A percentile compares a stretch with the other conserved stretches of the same genome.
phyloP scores from a whole-genome alignment of 2,329 filamentous ascomycete genomes.

The Paraphoma sp. region DNA sequence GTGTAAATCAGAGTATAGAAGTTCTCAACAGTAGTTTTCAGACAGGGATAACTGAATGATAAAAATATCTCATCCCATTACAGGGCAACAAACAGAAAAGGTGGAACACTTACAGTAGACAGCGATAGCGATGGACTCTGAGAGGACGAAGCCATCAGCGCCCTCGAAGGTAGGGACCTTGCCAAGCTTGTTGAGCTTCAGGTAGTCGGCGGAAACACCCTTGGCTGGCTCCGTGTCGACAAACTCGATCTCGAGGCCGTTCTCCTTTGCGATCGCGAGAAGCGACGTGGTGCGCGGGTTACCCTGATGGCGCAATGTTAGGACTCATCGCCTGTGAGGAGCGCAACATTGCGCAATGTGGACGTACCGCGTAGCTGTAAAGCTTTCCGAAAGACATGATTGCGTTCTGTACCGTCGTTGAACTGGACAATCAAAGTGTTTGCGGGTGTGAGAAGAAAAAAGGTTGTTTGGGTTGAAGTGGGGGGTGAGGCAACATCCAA shows the following conservation, averaged over 20 bases:
- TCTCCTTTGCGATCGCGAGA: conserved; percentile 95
- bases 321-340: conserved; percentile 22
- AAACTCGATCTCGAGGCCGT: conserved; percentile 89
- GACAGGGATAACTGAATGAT: conserved; percentile 77
- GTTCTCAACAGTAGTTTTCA: conserved; percentile 91
- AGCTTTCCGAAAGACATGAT: conserved; percentile 98
- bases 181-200: conserved; percentile 83
- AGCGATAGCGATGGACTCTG: conserved; percentile 91
- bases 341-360: too few relatives aligned
- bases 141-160: conserved; percentile 86
- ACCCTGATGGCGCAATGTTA: conserved; percentile 61
- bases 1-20: conserved; percentile 80
- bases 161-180: conserved; percentile 94
- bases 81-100: conserved; percentile 14
- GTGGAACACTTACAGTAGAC: conserved; percentile 84
- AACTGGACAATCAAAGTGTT: conserved; percentile 40
- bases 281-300: conserved; percentile 91
- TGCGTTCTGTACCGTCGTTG: conserved; percentile 42
- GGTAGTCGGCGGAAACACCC: conserved; percentile 75
- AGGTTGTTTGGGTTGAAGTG: conserved; percentile 33
- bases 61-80: conserved; percentile 70
- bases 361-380: conserved; percentile 74
- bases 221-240: conserved; percentile 73
- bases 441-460: conserved; percentile 32
- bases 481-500: conserved; percentile 20